A percentile compares a stretch with the other conserved stretches of the same genome.
These are phyloP conservation scores for Trichoderma reesei DNA, from an alignment of 495 filamentous ascomycete genomes.

Conservation along the genomic window DNA sequence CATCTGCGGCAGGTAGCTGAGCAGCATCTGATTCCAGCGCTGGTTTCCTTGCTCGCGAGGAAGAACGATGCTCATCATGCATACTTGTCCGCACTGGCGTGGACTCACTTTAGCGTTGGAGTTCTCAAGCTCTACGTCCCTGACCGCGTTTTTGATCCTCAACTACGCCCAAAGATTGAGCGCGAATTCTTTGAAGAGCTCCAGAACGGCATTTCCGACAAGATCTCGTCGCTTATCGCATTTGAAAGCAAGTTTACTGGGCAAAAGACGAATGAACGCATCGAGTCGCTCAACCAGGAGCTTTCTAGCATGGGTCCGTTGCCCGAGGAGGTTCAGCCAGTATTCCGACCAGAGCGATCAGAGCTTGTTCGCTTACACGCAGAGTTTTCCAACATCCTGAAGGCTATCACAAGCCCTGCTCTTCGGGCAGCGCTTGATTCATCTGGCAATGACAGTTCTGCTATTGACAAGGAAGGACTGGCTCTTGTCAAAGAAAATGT, in stretches of 20 bases:
- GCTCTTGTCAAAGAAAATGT: constrained; percentile 62
- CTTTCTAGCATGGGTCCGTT: constrained; percentile 53
- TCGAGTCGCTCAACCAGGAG: constrained; percentile 48
- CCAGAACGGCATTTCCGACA: constrained; percentile 40
- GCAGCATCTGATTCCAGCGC: constrained; percentile 31
- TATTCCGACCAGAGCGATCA: constrained; percentile 60
- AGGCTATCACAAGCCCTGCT: constrained; percentile 50
- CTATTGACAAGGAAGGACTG: constrained; percentile 25
- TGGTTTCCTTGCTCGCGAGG: constrained; percentile 26
- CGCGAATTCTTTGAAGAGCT: constrained; percentile 52
- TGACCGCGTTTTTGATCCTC: constrained; percentile 77
- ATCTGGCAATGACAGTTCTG: constrained; percentile 21
- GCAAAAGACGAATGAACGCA: constrained; percentile 51
- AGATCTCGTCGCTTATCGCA: constrained; percentile 48
- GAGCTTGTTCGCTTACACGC: constrained; percentile 64
- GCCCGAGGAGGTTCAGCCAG: constrained; percentile 36
- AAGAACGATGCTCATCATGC: constrained; percentile 18
- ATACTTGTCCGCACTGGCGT: constrained; percentile 42
- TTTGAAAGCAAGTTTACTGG: constrained; percentile 64
- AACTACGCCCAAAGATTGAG: constrained; percentile 63
- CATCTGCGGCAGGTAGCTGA: neutral
- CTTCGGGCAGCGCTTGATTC: constrained; percentile 5
- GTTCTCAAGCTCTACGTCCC: constrained; percentile 75
- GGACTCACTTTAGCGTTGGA: constrained; percentile 54
- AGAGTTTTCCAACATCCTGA: constrained; percentile 70